phyloP scores from a whole-genome alignment of 345 rosid genomes.

The Psidium friedrichsthalianum region DNA sequence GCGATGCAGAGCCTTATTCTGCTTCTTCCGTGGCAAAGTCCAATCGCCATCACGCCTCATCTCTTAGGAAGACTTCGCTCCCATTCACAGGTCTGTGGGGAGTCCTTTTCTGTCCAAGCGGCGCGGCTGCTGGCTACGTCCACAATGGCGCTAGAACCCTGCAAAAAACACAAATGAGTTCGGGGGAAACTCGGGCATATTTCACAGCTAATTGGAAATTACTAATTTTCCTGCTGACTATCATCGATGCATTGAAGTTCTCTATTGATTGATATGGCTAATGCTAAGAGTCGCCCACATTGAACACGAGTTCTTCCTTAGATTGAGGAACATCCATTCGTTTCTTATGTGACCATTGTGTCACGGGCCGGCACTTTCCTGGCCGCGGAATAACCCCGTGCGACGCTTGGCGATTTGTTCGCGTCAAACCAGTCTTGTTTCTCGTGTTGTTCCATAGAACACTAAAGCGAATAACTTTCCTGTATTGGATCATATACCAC shows the following conservation, averaged over 20 bases:
- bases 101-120: slow-evolving; percentile 66
- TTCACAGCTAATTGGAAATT: neutral
- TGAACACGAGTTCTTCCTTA: neutral
- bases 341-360: neutral
- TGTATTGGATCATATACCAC: too few species aligned
- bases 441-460: too few species aligned
- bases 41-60: neutral
- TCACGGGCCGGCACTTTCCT: neutral
- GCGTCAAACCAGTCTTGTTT: too few species aligned
- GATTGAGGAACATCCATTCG: neutral
- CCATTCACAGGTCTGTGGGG: slow-evolving; percentile 37
- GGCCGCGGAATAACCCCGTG: too few species aligned
- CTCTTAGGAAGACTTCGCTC: neutral
- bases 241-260: neutral
- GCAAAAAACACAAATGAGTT: neutral
- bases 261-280: neutral
- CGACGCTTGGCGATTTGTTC: too few species aligned
- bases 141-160: slow-evolving; percentile 50
- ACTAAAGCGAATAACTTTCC: too few species aligned
- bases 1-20: neutral
- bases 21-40: neutral
- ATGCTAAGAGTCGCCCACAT: neutral
- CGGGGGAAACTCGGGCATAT: neutral
- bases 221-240: neutral
- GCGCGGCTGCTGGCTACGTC: slow-evolving; percentile 73